These are phyloP conservation scores for Brassica rapa DNA, from an alignment of 345 rosid species.

Conservation along the genomic window DNA sequence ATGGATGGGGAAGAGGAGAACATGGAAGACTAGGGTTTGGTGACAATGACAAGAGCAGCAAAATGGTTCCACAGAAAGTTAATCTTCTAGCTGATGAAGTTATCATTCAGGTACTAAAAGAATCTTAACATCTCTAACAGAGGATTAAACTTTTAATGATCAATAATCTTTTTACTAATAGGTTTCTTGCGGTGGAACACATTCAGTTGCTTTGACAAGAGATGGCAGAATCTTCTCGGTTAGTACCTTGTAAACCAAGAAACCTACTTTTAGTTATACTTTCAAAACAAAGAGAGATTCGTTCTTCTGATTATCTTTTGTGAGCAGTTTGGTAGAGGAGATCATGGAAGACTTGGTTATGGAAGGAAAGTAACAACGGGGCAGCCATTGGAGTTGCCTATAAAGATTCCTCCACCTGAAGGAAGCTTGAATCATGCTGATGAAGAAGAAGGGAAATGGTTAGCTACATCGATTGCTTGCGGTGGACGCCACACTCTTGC, in stretches of 20 bases:
- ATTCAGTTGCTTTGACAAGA: slow-evolving; percentile 89
- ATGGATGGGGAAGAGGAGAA: slow-evolving; percentile 99
- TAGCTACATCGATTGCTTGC: slow-evolving; percentile 72
- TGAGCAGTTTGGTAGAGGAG: slow-evolving; percentile 93
- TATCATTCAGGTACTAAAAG: slow-evolving; percentile 63
- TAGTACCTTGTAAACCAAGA: slow-evolving; percentile 39
- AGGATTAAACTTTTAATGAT: slow-evolving; percentile 8
- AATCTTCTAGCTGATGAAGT: slow-evolving; percentile 77
- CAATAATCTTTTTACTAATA: slow-evolving; percentile 22
- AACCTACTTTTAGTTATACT: background rate
- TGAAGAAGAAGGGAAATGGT: slow-evolving; percentile 68
- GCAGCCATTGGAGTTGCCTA: slow-evolving; percentile 88
- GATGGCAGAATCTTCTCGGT: slow-evolving; percentile 92
- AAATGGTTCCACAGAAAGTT: slow-evolving; percentile 96
- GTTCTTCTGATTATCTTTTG: background rate
- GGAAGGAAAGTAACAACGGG: slow-evolving; percentile 93
- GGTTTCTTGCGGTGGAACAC: slow-evolving; percentile 99
- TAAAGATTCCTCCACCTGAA: slow-evolving; percentile 55
- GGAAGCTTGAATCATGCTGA: slow-evolving; percentile 35
- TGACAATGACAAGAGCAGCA: slow-evolving; percentile 96
- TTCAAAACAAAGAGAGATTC: background rate
- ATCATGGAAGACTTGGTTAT: slow-evolving; percentile 91
- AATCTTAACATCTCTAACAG: slow-evolving; percentile 17
- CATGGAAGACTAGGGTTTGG: slow-evolving; percentile 98
- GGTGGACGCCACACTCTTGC: slow-evolving; percentile 98